These are phyloP conservation scores for Yamadazyma atlantica DNA, from an alignment of 1,139 yeast genomes.

Conservation along the genomic window DNA sequence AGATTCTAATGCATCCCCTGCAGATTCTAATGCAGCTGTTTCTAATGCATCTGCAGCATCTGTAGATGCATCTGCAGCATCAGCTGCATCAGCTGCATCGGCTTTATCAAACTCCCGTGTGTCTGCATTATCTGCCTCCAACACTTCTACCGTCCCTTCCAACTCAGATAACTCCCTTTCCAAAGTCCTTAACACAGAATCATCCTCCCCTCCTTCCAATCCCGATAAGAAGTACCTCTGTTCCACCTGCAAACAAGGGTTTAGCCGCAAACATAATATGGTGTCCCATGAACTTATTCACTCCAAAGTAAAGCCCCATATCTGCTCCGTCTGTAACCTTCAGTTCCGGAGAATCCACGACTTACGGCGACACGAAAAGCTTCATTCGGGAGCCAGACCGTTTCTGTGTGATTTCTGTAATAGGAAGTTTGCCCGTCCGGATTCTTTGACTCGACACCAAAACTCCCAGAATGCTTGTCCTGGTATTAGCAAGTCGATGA, in stretches of 20 bases:
- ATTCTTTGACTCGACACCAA: slow-evolving; percentile 68
- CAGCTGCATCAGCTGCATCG: no score
- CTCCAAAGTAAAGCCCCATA: slow-evolving; percentile 64
- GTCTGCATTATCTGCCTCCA: no score
- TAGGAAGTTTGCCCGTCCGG: slow-evolving; percentile 71
- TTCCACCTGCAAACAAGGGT: slow-evolving; percentile 58
- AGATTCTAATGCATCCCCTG: no score
- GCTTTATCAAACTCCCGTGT: no score
- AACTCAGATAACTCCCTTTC: slow-evolving; percentile 7
- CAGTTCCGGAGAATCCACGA: slow-evolving; percentile 75
- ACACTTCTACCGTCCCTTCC: no score
- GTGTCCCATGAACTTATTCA: slow-evolving; percentile 73
- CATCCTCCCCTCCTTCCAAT: not conserved
- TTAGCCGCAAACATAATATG: slow-evolving; percentile 71
- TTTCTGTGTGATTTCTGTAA: slow-evolving; percentile 61
- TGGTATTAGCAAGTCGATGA: slow-evolving; percentile 12
- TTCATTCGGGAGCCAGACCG: slow-evolving; percentile 78
- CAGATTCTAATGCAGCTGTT: no score
- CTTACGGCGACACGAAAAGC: slow-evolving; percentile 69
- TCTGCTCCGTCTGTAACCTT: slow-evolving; percentile 62
- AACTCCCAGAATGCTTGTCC: slow-evolving; percentile 47
- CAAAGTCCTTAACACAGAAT: slow-evolving; percentile 5
- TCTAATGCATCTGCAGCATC: no score
- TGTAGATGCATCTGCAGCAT: no score
- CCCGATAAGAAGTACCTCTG: slow-evolving; percentile 44